phyloP scores from a whole-genome alignment of 192 early-diverging fungal genomes.

The Ambispora gerdemannii region DNA sequence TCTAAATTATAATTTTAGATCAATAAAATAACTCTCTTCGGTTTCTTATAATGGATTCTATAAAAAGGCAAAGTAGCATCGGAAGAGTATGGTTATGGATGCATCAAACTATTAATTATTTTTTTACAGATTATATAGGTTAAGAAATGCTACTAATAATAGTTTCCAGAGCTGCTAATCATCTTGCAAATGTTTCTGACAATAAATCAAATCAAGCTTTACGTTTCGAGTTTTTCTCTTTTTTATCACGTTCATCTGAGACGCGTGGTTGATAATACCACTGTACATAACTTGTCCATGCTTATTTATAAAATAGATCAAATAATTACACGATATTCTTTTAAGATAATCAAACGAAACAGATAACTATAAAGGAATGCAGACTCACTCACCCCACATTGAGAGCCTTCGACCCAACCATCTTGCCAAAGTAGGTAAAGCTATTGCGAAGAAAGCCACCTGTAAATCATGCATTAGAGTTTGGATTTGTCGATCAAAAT shows the following conservation, averaged over 20 bases:
- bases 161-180: background rate
- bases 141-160: background rate
- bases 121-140: background rate
- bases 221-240: background rate
- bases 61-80: too few relatives aligned
- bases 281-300: constrained; percentile 24
- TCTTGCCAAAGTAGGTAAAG: constrained; percentile 12
- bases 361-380: background rate
- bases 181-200: background rate
- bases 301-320: background rate
- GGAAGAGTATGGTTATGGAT: background rate
- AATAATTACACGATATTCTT: background rate
- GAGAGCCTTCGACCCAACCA: constrained; percentile 28
- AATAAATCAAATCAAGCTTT: background rate
- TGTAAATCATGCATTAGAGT: constrained; percentile 4
- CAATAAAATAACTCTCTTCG: too few relatives aligned
- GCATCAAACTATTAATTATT: background rate
- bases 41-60: too few relatives aligned
- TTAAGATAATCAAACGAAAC: background rate
- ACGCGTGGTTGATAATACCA: constrained; percentile 24
- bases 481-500: background rate
- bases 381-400: constrained; percentile 25
- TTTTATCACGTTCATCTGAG: background rate
- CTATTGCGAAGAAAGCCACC: constrained; percentile 6
- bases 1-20: too few relatives aligned